Evolutionary conservation across 148 eudicot species (phyloP).

Genomic region (Chenopodium formosanum): DNA sequence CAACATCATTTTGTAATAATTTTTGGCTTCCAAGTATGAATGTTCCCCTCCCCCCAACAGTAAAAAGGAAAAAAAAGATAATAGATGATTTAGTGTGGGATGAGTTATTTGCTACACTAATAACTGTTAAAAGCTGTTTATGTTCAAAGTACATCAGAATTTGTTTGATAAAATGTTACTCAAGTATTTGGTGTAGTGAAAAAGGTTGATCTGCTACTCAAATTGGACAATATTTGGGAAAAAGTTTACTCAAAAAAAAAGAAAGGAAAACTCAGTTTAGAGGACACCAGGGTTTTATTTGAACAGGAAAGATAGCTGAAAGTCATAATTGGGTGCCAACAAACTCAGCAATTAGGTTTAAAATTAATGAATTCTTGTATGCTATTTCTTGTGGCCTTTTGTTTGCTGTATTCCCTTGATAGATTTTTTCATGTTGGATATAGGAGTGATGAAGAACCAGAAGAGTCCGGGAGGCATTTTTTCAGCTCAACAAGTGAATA

Average conservation of each 20-base stretch:
- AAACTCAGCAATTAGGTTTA: background rate
- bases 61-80: no score
- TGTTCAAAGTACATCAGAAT: no score
- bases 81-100: background rate
- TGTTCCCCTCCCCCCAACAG: background rate
- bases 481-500: constrained; percentile 60
- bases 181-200: background rate
- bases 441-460: constrained; percentile 85
- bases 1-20: background rate
- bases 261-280: no score
- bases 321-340: no score
- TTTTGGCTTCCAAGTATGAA: background rate
- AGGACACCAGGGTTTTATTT: constrained; percentile 32
- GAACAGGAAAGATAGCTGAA: no score
- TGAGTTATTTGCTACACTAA: background rate
- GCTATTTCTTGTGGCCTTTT: background rate
- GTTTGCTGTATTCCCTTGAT: background rate
- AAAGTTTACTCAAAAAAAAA: no score
- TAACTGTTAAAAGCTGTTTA: background rate
- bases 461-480: constrained; percentile 49
- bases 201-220: background rate
- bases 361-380: background rate
- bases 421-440: constrained; percentile 17
- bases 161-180: no score
- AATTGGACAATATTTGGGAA: no score